A percentile compares a stretch with the other conserved stretches of the same genome.
phyloP scores from a whole-genome alignment of 129 eudicot genomes.

The Heracleum sosnowskyi region DNA sequence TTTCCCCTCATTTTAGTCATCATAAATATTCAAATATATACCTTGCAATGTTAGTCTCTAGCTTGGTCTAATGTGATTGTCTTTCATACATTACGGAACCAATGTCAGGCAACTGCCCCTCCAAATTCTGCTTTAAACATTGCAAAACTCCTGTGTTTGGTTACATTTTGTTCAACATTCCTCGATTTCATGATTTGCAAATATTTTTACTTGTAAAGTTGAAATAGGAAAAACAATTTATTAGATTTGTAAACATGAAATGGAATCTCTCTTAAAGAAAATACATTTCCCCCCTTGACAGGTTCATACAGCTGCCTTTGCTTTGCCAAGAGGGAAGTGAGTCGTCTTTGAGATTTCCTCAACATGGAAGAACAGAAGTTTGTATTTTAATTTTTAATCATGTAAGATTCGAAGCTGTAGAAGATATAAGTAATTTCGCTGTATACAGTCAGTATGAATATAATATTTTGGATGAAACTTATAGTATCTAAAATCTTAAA shows the following conservation, averaged over 20 bases:
- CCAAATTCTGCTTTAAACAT: background rate
- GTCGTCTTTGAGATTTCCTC: conserved; percentile 30
- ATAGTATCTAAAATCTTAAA: background rate
- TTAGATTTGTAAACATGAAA: too few species aligned
- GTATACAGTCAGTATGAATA: background rate
- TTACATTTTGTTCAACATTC: background rate
- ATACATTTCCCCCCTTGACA: conserved; percentile 19
- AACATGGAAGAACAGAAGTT: conserved; percentile 1
- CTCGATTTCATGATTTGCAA: background rate
- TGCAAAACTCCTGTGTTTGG: background rate
- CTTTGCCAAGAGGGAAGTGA: conserved; percentile 63
- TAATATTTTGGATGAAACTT: background rate
- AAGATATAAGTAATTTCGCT: background rate
- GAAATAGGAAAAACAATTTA: background rate
- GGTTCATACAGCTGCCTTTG: conserved; percentile 83
- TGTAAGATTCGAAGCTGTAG: background rate
- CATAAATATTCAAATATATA: background rate
- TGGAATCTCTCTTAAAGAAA: background rate
- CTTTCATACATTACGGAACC: background rate
- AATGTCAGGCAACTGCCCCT: background rate
- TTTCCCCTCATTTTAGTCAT: background rate
- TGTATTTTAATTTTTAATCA: background rate
- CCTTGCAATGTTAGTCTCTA: background rate
- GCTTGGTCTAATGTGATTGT: background rate
- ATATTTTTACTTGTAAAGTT: background rate